Percentiles rank a stretch among this genome's conserved stretches.
These are phyloP conservation scores for Senecio squalidus DNA, from an alignment of 140 eudicot species.

Conservation along the genomic window DNA sequence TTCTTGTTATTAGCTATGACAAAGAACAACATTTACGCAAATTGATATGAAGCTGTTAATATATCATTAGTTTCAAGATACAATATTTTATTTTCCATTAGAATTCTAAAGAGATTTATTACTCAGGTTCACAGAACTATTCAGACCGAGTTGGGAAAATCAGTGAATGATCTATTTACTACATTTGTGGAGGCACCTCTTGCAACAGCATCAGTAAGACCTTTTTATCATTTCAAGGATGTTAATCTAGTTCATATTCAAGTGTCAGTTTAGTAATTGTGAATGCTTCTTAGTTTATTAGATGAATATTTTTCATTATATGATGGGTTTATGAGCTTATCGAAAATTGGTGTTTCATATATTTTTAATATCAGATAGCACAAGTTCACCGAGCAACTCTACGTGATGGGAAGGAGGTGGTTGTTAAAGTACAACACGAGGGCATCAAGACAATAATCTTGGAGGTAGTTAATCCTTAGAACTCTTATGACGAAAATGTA, in stretches of 20 bases:
- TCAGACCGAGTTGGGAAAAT: constrained; percentile 59
- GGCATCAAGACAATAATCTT: constrained; percentile 75
- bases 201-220: constrained; percentile 94
- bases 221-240: constrained; percentile 8
- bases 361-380: constrained; percentile 58
- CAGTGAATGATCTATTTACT: constrained; percentile 64
- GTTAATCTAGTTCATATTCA: too few species aligned
- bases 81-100: too few species aligned
- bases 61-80: too few species aligned
- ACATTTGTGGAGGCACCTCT: constrained; percentile 57
- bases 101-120: too few species aligned
- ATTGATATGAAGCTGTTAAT: too few species aligned
- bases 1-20: too few species aligned
- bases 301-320: neutral
- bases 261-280: too few species aligned
- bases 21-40: too few species aligned
- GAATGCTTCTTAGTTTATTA: too few species aligned
- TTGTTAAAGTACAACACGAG: constrained; percentile 90
- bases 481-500: constrained; percentile 2
- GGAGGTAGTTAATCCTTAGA: constrained; percentile 45
- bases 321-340: neutral
- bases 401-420: constrained; percentile 75
- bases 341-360: neutral
- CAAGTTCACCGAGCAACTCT: constrained; percentile 95
- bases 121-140: constrained; percentile 62